These are phyloP conservation scores for Monascus purpureus DNA, from an alignment of 495 filamentous ascomycete genomes.

Conservation along the genomic window DNA sequence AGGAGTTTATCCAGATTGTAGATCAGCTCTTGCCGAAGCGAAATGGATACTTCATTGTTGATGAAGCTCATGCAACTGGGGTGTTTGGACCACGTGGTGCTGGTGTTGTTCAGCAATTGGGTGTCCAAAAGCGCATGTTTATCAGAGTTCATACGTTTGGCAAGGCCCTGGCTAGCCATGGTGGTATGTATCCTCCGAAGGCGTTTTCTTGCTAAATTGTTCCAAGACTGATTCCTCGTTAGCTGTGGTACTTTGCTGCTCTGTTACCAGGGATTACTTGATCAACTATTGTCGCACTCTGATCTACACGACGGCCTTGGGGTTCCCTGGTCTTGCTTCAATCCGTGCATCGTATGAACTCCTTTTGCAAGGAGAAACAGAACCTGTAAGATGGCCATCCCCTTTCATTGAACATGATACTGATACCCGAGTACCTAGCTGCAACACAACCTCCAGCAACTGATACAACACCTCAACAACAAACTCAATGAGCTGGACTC, in stretches of 20 bases:
- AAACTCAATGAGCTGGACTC: conserved; percentile 16
- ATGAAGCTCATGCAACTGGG: conserved; percentile 68
- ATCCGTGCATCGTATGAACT: conserved; percentile 34
- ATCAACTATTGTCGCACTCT: conserved; percentile 35
- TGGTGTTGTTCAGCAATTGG: conserved; percentile 53
- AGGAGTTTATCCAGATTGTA: conserved; percentile 40
- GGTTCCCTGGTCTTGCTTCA: conserved; percentile 34
- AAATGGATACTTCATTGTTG: conserved; percentile 59
- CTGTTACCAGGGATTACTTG: conserved; percentile 24
- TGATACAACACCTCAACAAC: conserved; percentile 22
- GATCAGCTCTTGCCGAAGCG: conserved; percentile 38
- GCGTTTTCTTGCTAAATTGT: too few species aligned
- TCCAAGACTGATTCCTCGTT: neutral
- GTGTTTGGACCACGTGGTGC: conserved; percentile 47
- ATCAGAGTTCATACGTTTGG: conserved; percentile 64
- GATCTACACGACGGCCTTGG: conserved; percentile 34
- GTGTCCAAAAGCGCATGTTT: conserved; percentile 51
- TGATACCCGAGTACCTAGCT: conserved; percentile 10
- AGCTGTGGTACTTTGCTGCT: conserved; percentile 33
- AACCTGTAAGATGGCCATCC: conserved; percentile 15
- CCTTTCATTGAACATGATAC: neutral
- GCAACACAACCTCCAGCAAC: conserved; percentile 21
- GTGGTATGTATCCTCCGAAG: conserved; percentile 36
- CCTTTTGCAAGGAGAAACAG: conserved; percentile 22
- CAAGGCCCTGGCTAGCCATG: conserved; percentile 58